Percentiles rank a stretch among this genome's conserved stretches.
Conservation (phyloP, 305 asterid species). For the Fraxinus angustifolia region DNA sequence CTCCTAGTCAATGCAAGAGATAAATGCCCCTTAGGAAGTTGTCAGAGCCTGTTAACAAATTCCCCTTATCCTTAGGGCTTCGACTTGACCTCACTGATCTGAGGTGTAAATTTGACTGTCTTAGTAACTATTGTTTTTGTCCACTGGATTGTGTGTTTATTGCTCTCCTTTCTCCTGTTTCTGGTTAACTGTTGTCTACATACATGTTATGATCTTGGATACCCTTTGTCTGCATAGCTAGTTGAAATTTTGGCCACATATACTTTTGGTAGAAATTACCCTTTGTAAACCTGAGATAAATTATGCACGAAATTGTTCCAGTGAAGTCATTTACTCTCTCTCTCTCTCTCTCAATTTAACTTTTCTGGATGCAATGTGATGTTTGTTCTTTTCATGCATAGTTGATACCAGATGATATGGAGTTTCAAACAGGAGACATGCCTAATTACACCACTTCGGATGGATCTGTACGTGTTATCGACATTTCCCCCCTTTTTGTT, state of each 20-base stretch:
- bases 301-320: background rate
- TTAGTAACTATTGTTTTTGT: background rate
- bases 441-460: constrained; percentile 95
- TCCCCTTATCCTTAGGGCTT: background rate
- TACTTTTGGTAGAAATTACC: background rate
- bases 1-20: background rate
- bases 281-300: background rate
- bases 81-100: background rate
- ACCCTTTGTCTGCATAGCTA: background rate
- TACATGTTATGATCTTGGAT: background rate
- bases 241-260: background rate
- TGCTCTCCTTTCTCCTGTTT: background rate
- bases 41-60: background rate
- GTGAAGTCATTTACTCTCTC: background rate
- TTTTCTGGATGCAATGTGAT: background rate
- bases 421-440: constrained; percentile 89
- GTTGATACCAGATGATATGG: constrained; percentile 98
- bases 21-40: background rate
- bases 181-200: background rate
- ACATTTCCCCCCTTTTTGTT: background rate
- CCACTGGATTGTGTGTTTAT: background rate
- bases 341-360: background rate
- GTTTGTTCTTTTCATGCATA: constrained; percentile 19
- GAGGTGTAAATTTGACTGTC: background rate
- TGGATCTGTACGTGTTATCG: constrained; percentile 65